phyloP scores from a whole-genome alignment of 2,329 filamentous ascomycete genomes.

The Fusarium transvaalense region DNA sequence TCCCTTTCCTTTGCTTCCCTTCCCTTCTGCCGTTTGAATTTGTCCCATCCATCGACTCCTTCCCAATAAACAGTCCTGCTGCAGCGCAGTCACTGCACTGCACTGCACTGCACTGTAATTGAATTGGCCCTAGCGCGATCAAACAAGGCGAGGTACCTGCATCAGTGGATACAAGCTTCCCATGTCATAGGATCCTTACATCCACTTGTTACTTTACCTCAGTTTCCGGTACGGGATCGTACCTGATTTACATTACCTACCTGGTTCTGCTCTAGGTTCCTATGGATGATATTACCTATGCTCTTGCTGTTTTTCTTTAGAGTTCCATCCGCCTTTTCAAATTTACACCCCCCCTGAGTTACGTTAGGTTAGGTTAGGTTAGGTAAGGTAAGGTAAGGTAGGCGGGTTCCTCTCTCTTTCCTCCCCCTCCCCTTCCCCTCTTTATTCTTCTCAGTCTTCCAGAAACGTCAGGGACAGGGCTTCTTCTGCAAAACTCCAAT shows the following conservation, averaged over 20 bases:
- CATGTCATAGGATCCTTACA: slow-evolving; percentile 19
- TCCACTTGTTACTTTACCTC: slow-evolving; percentile 13
- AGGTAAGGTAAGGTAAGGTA: not conserved
- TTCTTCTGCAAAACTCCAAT: slow-evolving; percentile 34
- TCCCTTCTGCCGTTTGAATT: slow-evolving; percentile 33
- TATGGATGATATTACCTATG: too few species aligned
- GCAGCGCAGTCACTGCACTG: not conserved
- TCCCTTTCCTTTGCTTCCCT: too few species aligned
- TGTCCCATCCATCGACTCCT: slow-evolving; percentile 25
- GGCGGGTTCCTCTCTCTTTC: slow-evolving; percentile 15
- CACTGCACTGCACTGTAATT: not conserved
- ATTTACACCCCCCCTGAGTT: slow-evolving; percentile 31
- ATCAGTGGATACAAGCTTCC: slow-evolving; percentile 42
- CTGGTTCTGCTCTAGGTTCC: slow-evolving; percentile 10
- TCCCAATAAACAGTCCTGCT: slow-evolving; percentile 22
- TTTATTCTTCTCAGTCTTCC: slow-evolving; percentile 42
- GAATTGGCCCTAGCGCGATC: slow-evolving; percentile 45
- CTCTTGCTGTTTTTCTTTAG: slow-evolving; percentile 10
- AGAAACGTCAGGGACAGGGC: slow-evolving; percentile 44
- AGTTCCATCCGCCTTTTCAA: slow-evolving; percentile 18
- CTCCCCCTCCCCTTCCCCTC: slow-evolving; percentile 23
- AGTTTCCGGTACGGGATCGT: slow-evolving; percentile 10
- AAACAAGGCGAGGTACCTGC: slow-evolving; percentile 47
- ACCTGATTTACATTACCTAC: slow-evolving; percentile 20
- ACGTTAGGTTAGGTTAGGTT: too few species aligned